phyloP scores from a whole-genome alignment of 179 eudicot species.

The Silene vulgaris region DNA sequence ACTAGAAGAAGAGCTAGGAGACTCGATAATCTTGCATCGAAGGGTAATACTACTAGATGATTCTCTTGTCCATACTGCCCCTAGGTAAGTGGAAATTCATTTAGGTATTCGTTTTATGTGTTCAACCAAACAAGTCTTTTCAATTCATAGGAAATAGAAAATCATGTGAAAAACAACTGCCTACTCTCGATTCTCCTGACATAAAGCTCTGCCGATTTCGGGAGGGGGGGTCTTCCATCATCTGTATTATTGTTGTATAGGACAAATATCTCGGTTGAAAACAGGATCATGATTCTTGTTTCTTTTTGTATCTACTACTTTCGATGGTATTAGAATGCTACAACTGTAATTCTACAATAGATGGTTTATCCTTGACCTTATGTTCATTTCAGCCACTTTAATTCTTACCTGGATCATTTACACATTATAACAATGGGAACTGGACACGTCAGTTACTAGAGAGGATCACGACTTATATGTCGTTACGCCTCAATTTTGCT shows the following conservation, averaged over 20 bases:
- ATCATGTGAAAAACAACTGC: conserved; percentile 4
- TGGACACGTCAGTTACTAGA: no score
- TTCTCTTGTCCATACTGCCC: conserved; percentile 3
- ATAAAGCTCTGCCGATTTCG: not conserved
- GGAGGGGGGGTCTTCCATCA: not conserved
- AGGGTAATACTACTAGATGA: not conserved
- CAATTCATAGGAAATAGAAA: not conserved
- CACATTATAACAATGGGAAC: no score
- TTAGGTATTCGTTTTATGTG: not conserved
- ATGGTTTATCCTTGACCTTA: not conserved
- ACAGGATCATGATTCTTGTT: not conserved
- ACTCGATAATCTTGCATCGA: conserved; percentile 14
- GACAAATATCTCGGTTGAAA: not conserved
- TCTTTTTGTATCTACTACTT: not conserved
- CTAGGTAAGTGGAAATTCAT: conserved; percentile 3
- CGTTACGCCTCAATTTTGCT: no score
- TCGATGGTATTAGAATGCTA: not conserved
- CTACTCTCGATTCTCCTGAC: not conserved
- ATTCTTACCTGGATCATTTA: not conserved
- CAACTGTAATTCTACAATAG: not conserved
- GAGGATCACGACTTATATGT: no score
- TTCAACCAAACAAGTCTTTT: not conserved
- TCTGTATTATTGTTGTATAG: conserved; percentile 6
- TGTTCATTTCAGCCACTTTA: not conserved
- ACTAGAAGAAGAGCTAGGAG: conserved; percentile 41